A percentile compares a stretch with the other conserved stretches of the same genome.
Conservation (phyloP, 192 early-diverging fungal species). For the Rhizophagus sp. region DNA sequence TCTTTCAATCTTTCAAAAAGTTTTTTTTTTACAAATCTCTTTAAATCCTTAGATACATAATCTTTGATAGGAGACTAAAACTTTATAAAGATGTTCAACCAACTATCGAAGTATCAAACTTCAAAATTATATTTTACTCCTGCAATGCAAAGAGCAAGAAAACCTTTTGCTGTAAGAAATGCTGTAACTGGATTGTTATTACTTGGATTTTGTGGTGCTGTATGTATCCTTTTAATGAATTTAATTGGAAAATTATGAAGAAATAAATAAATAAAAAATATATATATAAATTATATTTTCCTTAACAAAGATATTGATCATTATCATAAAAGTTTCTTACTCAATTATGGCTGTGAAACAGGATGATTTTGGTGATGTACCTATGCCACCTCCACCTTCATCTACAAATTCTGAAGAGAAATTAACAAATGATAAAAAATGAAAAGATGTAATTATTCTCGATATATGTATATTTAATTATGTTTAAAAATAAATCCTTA, state of each 20-base stretch:
- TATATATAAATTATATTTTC: neutral
- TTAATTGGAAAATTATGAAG: neutral
- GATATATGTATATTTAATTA: no score
- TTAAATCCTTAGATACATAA: no score
- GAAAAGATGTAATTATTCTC: no score
- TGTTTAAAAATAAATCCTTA: no score
- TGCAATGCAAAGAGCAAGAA: constrained; percentile 57
- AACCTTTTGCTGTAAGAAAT: constrained; percentile 53
- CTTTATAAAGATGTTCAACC: neutral
- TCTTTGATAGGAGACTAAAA: neutral
- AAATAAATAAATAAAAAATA: no score
- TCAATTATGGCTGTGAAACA: constrained; percentile 73
- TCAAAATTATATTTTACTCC: constrained; percentile 48
- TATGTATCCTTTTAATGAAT: constrained; percentile 46
- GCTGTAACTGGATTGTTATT: constrained; percentile 48
- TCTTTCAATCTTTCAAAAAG: no score
- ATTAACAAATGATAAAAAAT: neutral
- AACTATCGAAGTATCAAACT: constrained; percentile 30
- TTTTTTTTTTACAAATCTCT: neutral
- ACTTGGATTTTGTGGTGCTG: constrained; percentile 50
- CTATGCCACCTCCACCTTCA: constrained; percentile 51
- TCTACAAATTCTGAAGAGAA: neutral
- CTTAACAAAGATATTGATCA: neutral
- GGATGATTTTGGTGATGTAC: constrained; percentile 76
- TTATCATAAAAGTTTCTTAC: constrained; percentile 57